Base-by-base conservation (phyloP, 805 yeast species). In the Candida verbasci region DNA sequence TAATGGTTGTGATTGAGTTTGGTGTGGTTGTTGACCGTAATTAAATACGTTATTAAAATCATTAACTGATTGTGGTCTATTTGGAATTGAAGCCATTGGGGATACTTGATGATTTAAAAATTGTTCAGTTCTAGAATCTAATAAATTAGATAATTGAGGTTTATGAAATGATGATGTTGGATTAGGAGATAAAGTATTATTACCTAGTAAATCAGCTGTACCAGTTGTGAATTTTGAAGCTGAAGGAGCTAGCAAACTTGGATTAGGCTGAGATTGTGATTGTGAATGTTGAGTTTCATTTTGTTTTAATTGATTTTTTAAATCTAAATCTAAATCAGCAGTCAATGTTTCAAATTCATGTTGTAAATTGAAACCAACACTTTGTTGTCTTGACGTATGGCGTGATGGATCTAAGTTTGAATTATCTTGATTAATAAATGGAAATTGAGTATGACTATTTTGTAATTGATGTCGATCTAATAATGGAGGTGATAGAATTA, bases 261-360 rank as follows among this genome's bases (percentile, higher is more conserved):
- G 21, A 7, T 34, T 34, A 6, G 17, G 12, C 6, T 6, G n/a
- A 4, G 24, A 17, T n/a, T 28, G 11, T 17, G 8, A n/a, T 12
- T 16, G 23, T 22, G 4, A 7, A 11, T 8, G 21, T 17, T 18
- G 15, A 3, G 16, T 9, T 8, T 29, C 34, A 15, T 27, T 24
- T 24, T 27, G 37, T 23, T 35, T 31, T 7, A 35, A 24, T 25
- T 23, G 34, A 17, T 49, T 47, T 37, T 49, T 58, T 49, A 68
- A 56, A 50, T 68, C 73, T 52, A 68, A 56, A 46, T 68, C 71
- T 55, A 68, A 60, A 45, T 68, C 72, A 14, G 64, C 66, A 35
- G 62, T 66, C 39, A 68, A 53, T n/a, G 72, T 66, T 43, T 68
- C 71, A 44, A 68, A 68, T 48, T 68, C 73, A 34, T 68, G 70